phyloP scores from a whole-genome alignment of 371 early-diverging fungal species.

The Ordospora pajunii region DNA sequence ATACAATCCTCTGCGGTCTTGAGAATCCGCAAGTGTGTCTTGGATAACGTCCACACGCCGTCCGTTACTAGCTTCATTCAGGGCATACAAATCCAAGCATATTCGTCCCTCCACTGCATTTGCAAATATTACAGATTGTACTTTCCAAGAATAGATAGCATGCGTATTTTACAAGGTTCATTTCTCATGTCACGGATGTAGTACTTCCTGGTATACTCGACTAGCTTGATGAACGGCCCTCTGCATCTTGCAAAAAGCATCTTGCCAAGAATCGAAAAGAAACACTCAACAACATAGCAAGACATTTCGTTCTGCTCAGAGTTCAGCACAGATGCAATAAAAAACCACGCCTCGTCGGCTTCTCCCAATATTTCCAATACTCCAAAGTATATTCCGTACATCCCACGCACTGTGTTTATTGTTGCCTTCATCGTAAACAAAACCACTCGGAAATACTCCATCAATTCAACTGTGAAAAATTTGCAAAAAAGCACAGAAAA shows the following conservation, averaged over 20 bases:
- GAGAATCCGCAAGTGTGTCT: constrained; percentile 49
- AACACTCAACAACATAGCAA: constrained; percentile 25
- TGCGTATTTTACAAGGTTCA: constrained; percentile 1
- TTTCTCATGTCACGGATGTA: not conserved
- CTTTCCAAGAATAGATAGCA: not conserved
- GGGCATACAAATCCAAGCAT: not conserved
- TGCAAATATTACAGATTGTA: not conserved
- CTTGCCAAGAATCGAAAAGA: constrained; percentile 15
- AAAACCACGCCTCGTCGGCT: constrained; percentile 46
- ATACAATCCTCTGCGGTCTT: constrained; percentile 45
- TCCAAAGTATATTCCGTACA: constrained; percentile 50
- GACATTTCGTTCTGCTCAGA: not conserved
- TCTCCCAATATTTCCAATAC: constrained; percentile 16
- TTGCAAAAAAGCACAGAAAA: constrained; percentile 31
- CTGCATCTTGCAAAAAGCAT: not conserved
- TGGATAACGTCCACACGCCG: constrained; percentile 52
- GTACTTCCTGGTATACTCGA: constrained; percentile 12
- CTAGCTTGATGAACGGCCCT: not conserved
- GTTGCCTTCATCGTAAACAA: constrained; percentile 30
- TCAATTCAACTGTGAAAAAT: constrained; percentile 12
- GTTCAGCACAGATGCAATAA: constrained; percentile 46
- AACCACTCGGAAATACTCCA: constrained; percentile 18
- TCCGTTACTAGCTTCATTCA: constrained; percentile 48
- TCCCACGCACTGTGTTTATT: constrained; percentile 29
- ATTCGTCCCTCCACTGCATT: not conserved